These are phyloP conservation scores for Tolypocladium paradoxum DNA, from an alignment of 2,329 filamentous ascomycete species.

Conservation along the genomic window DNA sequence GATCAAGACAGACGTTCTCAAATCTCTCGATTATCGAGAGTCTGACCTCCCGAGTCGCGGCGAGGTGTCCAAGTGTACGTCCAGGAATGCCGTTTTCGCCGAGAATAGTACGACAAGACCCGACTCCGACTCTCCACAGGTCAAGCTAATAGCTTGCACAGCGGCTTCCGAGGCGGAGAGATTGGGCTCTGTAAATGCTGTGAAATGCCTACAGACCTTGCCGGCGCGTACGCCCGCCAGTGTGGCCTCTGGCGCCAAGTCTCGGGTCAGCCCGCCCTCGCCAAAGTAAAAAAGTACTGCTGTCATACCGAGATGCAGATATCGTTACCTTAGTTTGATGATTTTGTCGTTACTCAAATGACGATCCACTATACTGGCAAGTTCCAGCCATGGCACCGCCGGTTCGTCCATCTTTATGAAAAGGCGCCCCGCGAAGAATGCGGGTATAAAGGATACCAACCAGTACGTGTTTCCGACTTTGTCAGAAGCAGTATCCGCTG, in stretches of 20 bases:
- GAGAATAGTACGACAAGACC: not conserved
- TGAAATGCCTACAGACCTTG: conserved; percentile 25
- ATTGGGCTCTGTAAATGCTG: conserved; percentile 28
- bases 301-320: no score
- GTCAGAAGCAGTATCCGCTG: not conserved
- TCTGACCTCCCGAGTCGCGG: no score
- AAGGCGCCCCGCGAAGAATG: conserved; percentile 16
- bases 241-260: conserved; percentile 25
- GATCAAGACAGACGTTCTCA: no score
- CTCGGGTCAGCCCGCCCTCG: no score
- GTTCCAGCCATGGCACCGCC: conserved; percentile 27
- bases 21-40: no score
- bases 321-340: conserved; percentile 28
- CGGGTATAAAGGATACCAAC: conserved; percentile 20
- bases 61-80: no score
- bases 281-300: no score
- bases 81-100: not conserved
- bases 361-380: conserved; percentile 18
- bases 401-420: conserved; percentile 13
- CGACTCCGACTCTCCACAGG: no score
- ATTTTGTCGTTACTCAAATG: conserved; percentile 26
- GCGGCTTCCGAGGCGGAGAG: conserved; percentile 18
- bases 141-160: conserved; percentile 1
- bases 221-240: conserved; percentile 17
- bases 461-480: not conserved